Conservation (phyloP, 352 stramenopile species). For the Pythium dissimile region DNA sequence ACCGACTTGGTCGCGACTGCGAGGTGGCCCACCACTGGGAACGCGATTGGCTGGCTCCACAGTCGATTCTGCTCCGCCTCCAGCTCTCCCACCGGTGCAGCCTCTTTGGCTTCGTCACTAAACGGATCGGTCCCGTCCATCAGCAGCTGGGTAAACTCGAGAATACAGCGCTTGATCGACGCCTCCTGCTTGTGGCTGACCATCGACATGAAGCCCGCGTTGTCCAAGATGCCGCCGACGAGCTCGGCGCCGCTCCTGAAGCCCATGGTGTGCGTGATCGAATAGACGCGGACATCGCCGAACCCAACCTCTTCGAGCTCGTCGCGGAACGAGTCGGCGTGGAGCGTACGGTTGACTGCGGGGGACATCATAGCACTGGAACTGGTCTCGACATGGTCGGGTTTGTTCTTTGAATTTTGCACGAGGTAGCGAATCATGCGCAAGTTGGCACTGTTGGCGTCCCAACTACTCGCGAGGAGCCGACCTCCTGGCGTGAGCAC, state of each 20-base stretch:
- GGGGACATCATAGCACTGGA: neutral
- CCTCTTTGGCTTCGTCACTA: too few relatives aligned
- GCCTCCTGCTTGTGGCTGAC: neutral
- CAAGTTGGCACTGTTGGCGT: conserved; percentile 13
- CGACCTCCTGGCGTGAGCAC: conserved; percentile 13
- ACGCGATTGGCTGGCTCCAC: conserved; percentile 1
- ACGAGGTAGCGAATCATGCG: conserved; percentile 1
- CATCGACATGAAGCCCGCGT: neutral
- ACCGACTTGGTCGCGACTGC: neutral
- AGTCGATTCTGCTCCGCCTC: neutral
- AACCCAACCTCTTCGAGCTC: conserved; percentile 16
- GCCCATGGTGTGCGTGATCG: conserved; percentile 5
- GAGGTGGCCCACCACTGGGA: neutral
- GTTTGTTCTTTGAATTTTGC: conserved; percentile 1
- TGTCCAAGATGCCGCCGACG: conserved; percentile 3
- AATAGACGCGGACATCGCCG: conserved; percentile 7
- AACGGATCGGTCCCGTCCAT: conserved; percentile 12
- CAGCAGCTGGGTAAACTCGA: conserved; percentile 16
- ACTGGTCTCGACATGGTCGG: too few relatives aligned
- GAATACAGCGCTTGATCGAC: conserved; percentile 1
- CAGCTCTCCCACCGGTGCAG: neutral
- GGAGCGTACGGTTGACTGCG: conserved; percentile 8
- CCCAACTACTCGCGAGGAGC: conserved; percentile 15
- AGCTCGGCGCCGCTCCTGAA: conserved; percentile 17
- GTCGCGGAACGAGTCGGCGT: conserved; percentile 8